A percentile compares a stretch with the other conserved stretches of the same genome.
Evolutionary conservation across 257 asterid species (phyloP).

Genomic region (Penstemon newberryi): DNA sequence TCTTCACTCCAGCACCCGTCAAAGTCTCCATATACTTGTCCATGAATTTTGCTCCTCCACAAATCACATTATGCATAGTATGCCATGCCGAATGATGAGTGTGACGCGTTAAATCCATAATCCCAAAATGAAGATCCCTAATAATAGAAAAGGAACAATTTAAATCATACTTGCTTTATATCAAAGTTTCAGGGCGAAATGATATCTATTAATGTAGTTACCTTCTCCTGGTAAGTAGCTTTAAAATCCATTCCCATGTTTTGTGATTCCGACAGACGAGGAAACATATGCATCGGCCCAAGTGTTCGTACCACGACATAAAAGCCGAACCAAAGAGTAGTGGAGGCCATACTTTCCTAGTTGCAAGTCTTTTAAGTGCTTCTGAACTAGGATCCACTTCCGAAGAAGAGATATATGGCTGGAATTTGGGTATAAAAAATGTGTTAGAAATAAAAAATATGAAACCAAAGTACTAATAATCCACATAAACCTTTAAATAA

Average conservation of each 20-base stretch:
- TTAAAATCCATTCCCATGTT: conserved; percentile 64
- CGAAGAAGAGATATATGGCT: conserved; percentile 65
- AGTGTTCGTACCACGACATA: conserved; percentile 95
- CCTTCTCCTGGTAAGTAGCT: conserved; percentile 54
- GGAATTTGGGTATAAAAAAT: conserved; percentile 10
- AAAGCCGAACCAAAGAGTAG: conserved; percentile 65
- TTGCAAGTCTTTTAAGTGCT: conserved; percentile 51
- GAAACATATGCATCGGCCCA: conserved; percentile 76
- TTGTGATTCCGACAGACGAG: conserved; percentile 65
- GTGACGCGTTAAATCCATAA: conserved; percentile 56
- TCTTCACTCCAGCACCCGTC: conserved; percentile 41
- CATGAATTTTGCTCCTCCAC: conserved; percentile 66
- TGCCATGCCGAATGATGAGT: conserved; percentile 95
- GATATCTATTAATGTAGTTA: conserved; percentile 11
- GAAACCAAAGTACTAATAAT: neutral
- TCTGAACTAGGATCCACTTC: conserved; percentile 44
- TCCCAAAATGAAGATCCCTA: conserved; percentile 52
- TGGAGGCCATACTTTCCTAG: conserved; percentile 76
- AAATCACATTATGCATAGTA: conserved; percentile 74
- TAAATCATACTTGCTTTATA: neutral
- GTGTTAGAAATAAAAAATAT: neutral
- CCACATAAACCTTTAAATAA: neutral
- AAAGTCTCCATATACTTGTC: conserved; percentile 60
- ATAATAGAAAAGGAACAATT: neutral
- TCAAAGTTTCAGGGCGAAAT: neutral